Evolutionary conservation across 169 alveolate genomes (phyloP), one percentile per base, ranked within the genome.

Genomic region (Fabrea salina): DNA sequence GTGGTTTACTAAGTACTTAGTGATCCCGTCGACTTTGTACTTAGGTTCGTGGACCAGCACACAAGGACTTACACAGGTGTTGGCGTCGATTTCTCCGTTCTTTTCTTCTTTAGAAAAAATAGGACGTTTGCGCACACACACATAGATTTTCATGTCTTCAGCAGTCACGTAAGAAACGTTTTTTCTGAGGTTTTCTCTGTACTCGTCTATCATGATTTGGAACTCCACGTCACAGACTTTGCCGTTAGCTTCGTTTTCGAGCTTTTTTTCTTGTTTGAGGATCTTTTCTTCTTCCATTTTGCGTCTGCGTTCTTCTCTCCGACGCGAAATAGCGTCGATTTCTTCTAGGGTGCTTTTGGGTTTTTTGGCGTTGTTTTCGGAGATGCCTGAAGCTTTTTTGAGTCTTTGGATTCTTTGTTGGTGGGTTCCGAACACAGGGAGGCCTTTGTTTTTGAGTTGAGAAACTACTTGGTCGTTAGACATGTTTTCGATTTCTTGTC

Each of bases 1-100:
- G 47, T 82, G 90, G 56, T 79, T 76, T 76, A 83, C 92, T 13
- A 86, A 68, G 57, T 39, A 79, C 40, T 94, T 94, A 0, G 97
- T 94, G 56, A 91, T 89, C 2, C 97, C 97, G 80, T 94, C 97
- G 19, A 94, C 95, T 84, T 89, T 91, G 35, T 84, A 78, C 74
- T 89, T 94, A 39, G 93, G 87, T 51, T 91, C 97, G 68, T 91
- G 94, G 8, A 93, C 92, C 57, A 91, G 75, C 8, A 88, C 81
- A 53, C 74, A 82, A 5, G 97, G 97, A 80, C 91, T 93, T 7
- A 88, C 35, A n/a, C 84, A 86, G 25, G 89, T 72, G 6, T 89
- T 80, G 19, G 89, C 58, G 61, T 91, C 96, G n/a, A 91, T 86
- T 54, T 91, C 95, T 16, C 96, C 96, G 5, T 75, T 80, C 32